A percentile compares a stretch with the other conserved stretches of the same genome.
phyloP scores from a whole-genome alignment of 805 yeast genomes.

The Jamesozyma gamospora region DNA sequence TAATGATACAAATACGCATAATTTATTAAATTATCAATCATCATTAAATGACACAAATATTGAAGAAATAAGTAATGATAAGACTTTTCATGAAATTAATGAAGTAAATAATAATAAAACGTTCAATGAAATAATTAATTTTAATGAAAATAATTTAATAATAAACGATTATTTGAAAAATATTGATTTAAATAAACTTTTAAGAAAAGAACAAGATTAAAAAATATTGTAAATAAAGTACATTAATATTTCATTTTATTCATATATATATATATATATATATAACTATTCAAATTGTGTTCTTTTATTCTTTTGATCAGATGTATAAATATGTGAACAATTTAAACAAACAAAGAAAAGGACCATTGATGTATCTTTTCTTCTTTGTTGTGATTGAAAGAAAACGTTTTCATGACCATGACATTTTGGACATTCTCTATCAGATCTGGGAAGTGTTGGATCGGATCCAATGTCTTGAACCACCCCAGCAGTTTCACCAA shows the following conservation, averaged over 20 bases:
- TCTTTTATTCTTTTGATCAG: conserved; percentile 30
- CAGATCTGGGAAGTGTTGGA: conserved; percentile 95
- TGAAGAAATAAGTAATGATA: conserved; percentile 63
- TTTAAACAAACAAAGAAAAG: conserved; percentile 84
- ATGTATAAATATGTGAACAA: conserved; percentile 60
- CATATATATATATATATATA: not conserved
- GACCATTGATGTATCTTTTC: conserved; percentile 93
- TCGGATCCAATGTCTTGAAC: conserved; percentile 92
- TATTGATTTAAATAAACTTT: too few species aligned
- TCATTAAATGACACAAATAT: conserved; percentile 14
- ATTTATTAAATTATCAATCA: conserved; percentile 25
- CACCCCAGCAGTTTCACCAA: conserved; percentile 93
- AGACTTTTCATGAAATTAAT: too few species aligned
- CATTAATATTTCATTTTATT: not conserved
- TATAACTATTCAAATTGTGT: conserved; percentile 23
- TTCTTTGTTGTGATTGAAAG: conserved; percentile 91
- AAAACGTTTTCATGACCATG: conserved; percentile 85
- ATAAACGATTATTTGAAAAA: too few species aligned
- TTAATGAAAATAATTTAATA: too few species aligned
- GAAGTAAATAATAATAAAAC: too few species aligned
- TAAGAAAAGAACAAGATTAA: too few species aligned
- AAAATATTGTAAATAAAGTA: not conserved
- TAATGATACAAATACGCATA: not conserved
- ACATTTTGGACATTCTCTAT: conserved; percentile 88
- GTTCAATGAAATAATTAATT: too few species aligned